Conservation (phyloP, 257 asterid genomes). For the Fraxinus excelsior region DNA sequence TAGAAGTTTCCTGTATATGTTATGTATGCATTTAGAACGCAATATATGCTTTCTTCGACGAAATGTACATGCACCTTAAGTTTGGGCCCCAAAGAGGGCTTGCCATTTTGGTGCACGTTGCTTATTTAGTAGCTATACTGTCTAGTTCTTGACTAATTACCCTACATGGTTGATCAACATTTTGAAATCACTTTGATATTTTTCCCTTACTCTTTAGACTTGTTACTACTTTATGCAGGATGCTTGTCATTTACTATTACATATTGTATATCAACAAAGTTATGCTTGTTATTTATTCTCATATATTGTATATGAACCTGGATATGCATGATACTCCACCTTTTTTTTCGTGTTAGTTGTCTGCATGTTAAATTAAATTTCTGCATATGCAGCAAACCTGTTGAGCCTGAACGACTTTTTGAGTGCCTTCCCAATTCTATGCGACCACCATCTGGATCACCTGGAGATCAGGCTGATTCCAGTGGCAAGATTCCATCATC, state of each 20-base stretch:
- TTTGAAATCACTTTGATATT: conserved; percentile 1
- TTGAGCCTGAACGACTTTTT: conserved; percentile 98
- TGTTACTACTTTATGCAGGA: conserved; percentile 13
- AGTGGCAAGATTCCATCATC: conserved; percentile 68
- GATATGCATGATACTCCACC: neutral
- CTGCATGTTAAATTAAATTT: conserved; percentile 9
- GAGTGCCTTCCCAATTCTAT: conserved; percentile 97
- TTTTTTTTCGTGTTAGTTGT: neutral
- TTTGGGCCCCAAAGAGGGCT: neutral
- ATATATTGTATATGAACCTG: conserved; percentile 11
- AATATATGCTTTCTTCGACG: neutral
- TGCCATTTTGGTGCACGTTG: neutral
- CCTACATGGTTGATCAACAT: neutral
- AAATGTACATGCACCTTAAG: neutral
- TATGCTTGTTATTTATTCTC: conserved; percentile 9
- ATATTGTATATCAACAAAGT: too few relatives aligned
- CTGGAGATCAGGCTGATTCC: conserved; percentile 58
- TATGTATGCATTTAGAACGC: neutral
- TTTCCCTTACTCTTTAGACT: conserved; percentile 13
- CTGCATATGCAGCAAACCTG: conserved; percentile 75
- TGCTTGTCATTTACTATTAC: neutral
- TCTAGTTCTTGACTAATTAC: neutral
- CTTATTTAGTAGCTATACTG: neutral
- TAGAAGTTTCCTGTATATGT: neutral
- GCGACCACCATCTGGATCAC: conserved; percentile 92